Evolutionary conservation across 2,329 filamentous ascomycete species (phyloP).

Genomic region (Diaporthe sp.): DNA sequence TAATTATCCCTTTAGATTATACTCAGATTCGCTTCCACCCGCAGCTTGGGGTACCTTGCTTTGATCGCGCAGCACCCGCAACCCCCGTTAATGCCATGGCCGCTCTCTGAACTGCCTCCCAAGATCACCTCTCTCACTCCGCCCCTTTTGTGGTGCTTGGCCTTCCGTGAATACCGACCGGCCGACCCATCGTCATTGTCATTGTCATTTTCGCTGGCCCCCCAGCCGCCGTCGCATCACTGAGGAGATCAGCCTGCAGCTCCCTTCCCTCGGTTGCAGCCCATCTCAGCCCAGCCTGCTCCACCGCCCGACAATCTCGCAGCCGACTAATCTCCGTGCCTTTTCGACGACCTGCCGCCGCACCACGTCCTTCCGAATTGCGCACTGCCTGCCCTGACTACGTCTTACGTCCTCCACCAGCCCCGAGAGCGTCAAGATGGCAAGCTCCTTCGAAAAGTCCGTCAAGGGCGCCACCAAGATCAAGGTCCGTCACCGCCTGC

Average conservation of each 20-base stretch:
- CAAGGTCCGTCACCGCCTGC: slow-evolving; percentile 71
- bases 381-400: slow-evolving; percentile 4
- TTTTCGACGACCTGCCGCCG: slow-evolving; percentile 18
- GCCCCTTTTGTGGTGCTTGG: slow-evolving; percentile 33
- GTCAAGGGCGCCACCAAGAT: slow-evolving; percentile 99
- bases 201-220: slow-evolving; percentile 24
- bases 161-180: slow-evolving; percentile 23
- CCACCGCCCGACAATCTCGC: slow-evolving; percentile 29
- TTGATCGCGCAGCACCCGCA: slow-evolving; percentile 12
- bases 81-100: slow-evolving; percentile 33
- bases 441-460: slow-evolving; percentile 96
- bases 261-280: slow-evolving; percentile 16
- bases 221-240: slow-evolving; percentile 25
- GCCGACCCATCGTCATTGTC: slow-evolving; percentile 23
- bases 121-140: slow-evolving; percentile 25
- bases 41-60: slow-evolving; percentile 31
- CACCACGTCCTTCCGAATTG: slow-evolving; percentile 9
- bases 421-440: slow-evolving; percentile 64
- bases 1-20: slow-evolving; percentile 33
- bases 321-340: slow-evolving; percentile 30
- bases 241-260: slow-evolving; percentile 11
- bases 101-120: slow-evolving; percentile 34
- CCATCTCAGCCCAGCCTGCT: slow-evolving; percentile 29
- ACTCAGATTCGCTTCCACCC: slow-evolving; percentile 26
- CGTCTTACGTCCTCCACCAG: neutral